Conservation (phyloP, 2,329 filamentous ascomycete species). For the Fusarium bulbicola region DNA sequence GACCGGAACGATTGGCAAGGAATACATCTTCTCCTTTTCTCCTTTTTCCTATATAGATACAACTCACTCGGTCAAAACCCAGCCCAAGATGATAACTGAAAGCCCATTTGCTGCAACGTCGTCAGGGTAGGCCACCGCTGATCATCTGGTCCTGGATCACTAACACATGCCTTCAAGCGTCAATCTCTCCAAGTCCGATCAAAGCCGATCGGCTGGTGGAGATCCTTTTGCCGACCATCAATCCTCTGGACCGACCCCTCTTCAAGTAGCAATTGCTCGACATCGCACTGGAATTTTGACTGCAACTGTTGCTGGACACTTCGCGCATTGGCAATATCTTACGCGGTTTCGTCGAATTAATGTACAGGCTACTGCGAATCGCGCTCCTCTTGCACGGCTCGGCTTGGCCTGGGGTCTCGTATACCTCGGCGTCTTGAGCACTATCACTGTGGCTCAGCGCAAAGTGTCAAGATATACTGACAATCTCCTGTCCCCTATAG, state of each 20-base stretch:
- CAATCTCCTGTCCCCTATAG: conserved; percentile 3
- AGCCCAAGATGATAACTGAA: conserved; percentile 18
- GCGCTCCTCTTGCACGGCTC: conserved; percentile 31
- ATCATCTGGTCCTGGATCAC: conserved; percentile 12
- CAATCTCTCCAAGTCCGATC: conserved; percentile 33
- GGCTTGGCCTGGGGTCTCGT: conserved; percentile 39
- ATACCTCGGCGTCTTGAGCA: conserved; percentile 38
- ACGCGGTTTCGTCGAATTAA: conserved; percentile 32
- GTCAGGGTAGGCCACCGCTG: conserved; percentile 23
- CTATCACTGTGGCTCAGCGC: conserved; percentile 37
- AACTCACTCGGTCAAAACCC: background rate
- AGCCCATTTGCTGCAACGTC: conserved; percentile 10
- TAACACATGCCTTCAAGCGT: conserved; percentile 35
- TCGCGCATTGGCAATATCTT: conserved; percentile 41
- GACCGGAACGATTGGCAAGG: conserved; percentile 10
- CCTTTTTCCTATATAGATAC: background rate
- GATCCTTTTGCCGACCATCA: conserved; percentile 39
- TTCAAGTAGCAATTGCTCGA: conserved; percentile 34
- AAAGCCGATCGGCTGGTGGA: conserved; percentile 39
- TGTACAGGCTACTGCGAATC: conserved; percentile 25
- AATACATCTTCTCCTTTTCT: background rate
- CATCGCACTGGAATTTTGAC: conserved; percentile 38
- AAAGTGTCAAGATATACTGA: conserved; percentile 24
- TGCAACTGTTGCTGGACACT: conserved; percentile 39
- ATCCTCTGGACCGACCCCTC: conserved; percentile 42